Conservation (phyloP, 352 stramenopile species). For the Globisporangium parvum region DNA sequence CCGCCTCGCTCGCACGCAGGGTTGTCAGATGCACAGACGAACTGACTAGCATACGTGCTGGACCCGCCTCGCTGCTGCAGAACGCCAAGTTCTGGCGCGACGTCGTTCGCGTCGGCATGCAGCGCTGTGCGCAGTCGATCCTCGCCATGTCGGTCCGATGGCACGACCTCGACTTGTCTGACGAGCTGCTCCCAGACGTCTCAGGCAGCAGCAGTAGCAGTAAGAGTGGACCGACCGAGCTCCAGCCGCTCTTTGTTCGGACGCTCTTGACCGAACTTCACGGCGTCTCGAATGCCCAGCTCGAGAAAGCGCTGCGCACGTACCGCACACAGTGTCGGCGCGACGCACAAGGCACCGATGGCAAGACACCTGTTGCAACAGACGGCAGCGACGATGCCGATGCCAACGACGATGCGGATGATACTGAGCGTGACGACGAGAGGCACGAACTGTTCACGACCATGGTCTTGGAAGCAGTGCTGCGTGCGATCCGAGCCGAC, state of each 20-base stretch:
- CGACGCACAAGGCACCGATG: conserved; percentile 1
- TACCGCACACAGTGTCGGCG: conserved; percentile 13
- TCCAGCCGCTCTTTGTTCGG: conserved; percentile 40
- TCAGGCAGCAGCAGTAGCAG: not conserved
- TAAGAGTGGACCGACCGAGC: not conserved
- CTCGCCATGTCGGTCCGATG: conserved; percentile 68
- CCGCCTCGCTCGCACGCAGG: no score
- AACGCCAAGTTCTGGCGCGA: conserved; percentile 45
- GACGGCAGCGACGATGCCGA: conserved; percentile 3
- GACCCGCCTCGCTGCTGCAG: conserved; percentile 14
- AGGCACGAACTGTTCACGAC: conserved; percentile 24
- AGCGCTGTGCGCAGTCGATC: conserved; percentile 54
- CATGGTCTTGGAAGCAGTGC: conserved; percentile 44
- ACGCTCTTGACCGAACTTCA: conserved; percentile 46
- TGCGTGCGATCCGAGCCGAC: conserved; percentile 55
- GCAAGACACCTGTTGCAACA: conserved; percentile 6
- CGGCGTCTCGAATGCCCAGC: conserved; percentile 44
- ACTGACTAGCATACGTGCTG: not conserved
- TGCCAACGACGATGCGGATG: conserved; percentile 11
- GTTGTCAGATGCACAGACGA: not conserved
- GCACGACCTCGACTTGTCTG: conserved; percentile 53
- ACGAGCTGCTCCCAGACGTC: conserved; percentile 39
- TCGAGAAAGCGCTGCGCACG: conserved; percentile 44
- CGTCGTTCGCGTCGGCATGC: conserved; percentile 39
- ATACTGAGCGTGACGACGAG: conserved; percentile 13